phyloP scores from a whole-genome alignment of 2,329 filamentous ascomycete genomes.

The Ceratocystis diversiconidia region DNA sequence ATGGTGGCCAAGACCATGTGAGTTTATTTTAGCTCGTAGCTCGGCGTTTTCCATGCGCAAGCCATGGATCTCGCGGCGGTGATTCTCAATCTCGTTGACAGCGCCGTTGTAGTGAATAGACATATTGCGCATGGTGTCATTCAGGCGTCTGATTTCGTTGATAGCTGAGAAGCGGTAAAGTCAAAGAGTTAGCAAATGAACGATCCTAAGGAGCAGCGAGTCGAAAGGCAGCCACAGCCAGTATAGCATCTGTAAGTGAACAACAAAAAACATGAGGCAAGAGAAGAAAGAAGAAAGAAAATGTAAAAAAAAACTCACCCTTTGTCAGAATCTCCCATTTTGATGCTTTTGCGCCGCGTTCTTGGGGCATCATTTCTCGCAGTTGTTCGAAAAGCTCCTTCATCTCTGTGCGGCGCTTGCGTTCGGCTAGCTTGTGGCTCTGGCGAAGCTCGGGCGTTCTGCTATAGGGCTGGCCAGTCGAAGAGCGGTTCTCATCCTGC shows the following conservation, averaged over 20 bases:
- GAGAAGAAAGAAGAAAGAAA: neutral
- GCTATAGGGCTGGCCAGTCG: constrained; percentile 60
- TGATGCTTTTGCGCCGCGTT: constrained; percentile 69
- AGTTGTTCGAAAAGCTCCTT: constrained; percentile 75
- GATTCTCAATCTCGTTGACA: constrained; percentile 32
- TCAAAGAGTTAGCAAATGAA: constrained; percentile 11
- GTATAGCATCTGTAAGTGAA: no score
- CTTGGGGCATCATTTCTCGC: constrained; percentile 63
- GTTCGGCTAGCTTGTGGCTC: constrained; percentile 73
- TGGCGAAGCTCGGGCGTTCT: constrained; percentile 68
- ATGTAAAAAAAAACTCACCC: constrained; percentile 36
- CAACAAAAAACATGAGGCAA: neutral
- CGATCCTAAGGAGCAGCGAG: neutral
- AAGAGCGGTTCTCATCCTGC: constrained; percentile 38
- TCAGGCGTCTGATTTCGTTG: constrained; percentile 43
- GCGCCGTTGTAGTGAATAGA: constrained; percentile 32
- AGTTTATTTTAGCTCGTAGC: constrained; percentile 27
- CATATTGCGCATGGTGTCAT: constrained; percentile 34
- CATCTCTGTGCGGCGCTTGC: constrained; percentile 76
- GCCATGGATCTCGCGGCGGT: constrained; percentile 36
- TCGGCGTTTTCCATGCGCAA: constrained; percentile 36
- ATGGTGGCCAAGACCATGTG: constrained; percentile 2
- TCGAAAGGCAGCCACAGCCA: no score
- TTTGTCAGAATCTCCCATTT: constrained; percentile 85
- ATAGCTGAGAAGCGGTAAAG: constrained; percentile 34